Percentiles rank a stretch among this genome's conserved stretches.
phyloP scores from a whole-genome alignment of 1,284 basidiomycete species.

The Kwoniella shivajii region DNA sequence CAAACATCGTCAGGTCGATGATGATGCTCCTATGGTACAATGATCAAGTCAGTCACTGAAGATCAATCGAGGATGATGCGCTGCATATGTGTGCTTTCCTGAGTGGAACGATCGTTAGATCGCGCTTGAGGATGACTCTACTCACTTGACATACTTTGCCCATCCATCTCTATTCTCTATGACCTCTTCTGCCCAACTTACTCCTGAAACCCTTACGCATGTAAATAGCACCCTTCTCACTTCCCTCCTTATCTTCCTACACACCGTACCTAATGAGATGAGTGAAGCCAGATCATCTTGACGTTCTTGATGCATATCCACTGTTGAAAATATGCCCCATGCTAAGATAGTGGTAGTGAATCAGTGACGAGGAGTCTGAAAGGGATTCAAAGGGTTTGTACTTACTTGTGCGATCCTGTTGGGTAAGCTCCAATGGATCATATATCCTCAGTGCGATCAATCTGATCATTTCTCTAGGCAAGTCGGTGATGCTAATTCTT shows the following conservation, averaged over 20 bases:
- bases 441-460: slow-evolving; percentile 43
- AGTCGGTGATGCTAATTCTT: slow-evolving; percentile 10
- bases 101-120: neutral
- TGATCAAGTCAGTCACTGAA: neutral
- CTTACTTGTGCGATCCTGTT: slow-evolving; percentile 49
- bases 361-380: neutral
- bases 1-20: slow-evolving; percentile 49
- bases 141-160: slow-evolving; percentile 43
- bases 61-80: neutral
- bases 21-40: slow-evolving; percentile 35
- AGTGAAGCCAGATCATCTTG: slow-evolving; percentile 36
- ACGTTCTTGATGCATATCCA: slow-evolving; percentile 45
- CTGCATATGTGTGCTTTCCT: neutral
- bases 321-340: slow-evolving; percentile 49
- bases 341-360: slow-evolving; percentile 21
- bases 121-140: too few relatives aligned
- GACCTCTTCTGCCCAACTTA: slow-evolving; percentile 31
- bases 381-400: neutral
- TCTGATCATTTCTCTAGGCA: slow-evolving; percentile 40
- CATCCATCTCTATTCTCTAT: slow-evolving; percentile 34
- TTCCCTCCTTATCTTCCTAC: slow-evolving; percentile 35
- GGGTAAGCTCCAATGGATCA: slow-evolving; percentile 43
- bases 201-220: slow-evolving; percentile 38
- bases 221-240: slow-evolving; percentile 42
- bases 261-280: slow-evolving; percentile 38